Conservation (phyloP, 345 rosid genomes). For the Salix exigua region DNA sequence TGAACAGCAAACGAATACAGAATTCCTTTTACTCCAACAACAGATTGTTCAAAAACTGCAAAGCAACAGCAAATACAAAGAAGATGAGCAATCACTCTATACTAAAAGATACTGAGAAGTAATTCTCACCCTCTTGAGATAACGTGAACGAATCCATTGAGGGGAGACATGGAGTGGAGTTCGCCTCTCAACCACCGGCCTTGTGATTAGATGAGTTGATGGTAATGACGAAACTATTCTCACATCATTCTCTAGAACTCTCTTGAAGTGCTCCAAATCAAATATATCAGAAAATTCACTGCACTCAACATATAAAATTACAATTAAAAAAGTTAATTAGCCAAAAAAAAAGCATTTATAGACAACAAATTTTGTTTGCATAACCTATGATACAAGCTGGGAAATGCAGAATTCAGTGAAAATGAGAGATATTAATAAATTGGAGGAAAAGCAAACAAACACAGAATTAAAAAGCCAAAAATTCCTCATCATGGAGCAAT, state of each 20-base stretch:
- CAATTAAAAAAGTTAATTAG: neutral
- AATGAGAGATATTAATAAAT: neutral
- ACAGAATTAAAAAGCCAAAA: neutral
- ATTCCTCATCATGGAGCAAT: neutral
- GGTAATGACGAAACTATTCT: constrained; percentile 82
- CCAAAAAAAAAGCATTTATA: neutral
- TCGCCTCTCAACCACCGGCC: constrained; percentile 76
- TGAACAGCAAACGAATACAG: neutral
- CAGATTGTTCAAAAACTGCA: neutral
- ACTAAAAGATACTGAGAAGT: neutral
- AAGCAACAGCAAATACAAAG: neutral
- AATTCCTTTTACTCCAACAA: neutral
- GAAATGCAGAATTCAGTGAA: neutral
- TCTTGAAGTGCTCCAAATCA: constrained; percentile 87
- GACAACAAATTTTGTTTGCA: neutral
- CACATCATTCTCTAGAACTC: constrained; percentile 66
- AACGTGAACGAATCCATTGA: constrained; percentile 86
- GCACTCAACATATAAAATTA: constrained; percentile 31
- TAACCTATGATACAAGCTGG: neutral
- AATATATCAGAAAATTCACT: constrained; percentile 96
- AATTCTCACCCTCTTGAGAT: constrained; percentile 64
- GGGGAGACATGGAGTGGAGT: constrained; percentile 81
- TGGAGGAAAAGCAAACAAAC: neutral
- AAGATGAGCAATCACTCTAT: neutral
- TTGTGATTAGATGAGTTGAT: constrained; percentile 70